Conservation (phyloP, 1,284 basidiomycete genomes). For the Moniliophthora roreri region DNA sequence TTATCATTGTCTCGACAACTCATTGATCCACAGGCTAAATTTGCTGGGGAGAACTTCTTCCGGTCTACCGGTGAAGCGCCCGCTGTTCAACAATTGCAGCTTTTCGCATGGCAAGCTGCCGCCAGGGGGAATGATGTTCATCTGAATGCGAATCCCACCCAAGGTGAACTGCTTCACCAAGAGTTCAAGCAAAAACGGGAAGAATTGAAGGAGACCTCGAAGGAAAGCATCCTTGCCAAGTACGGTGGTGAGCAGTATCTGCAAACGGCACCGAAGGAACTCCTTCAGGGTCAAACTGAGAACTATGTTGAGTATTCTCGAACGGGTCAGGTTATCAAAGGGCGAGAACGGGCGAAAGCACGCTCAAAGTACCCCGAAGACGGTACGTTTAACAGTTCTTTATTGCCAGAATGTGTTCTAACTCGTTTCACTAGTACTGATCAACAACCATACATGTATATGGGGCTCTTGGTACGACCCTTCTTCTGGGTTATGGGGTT, state of each 20-base stretch:
- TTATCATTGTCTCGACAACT: conserved; percentile 13
- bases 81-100: conserved; percentile 88
- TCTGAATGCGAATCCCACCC: conserved; percentile 63
- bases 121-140: conserved; percentile 94
- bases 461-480: conserved; percentile 97
- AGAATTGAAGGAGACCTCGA: conserved; percentile 82
- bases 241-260: conserved; percentile 97
- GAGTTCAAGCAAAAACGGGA: conserved; percentile 69
- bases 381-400: conserved; percentile 49
- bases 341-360: conserved; percentile 83
- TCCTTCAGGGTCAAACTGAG: conserved; percentile 93
- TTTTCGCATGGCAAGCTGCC: conserved; percentile 97
- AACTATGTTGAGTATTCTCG: conserved; percentile 97
- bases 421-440: conserved; percentile 54
- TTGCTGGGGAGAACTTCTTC: conserved; percentile 96
- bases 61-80: conserved; percentile 90
- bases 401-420: conserved; percentile 3
- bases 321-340: conserved; percentile 89
- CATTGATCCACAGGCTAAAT: conserved; percentile 60
- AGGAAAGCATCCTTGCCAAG: conserved; percentile 83
- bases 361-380: conserved; percentile 95
- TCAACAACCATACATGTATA: conserved; percentile 91
- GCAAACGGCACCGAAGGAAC: conserved; percentile 83
- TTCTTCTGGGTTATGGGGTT: conserved; percentile 82
- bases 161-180: conserved; percentile 13